Evolutionary conservation across 768 basidiomycete species (phyloP), one percentile per base, ranked within the genome.

Genomic region (Panellus pusillus): DNA sequence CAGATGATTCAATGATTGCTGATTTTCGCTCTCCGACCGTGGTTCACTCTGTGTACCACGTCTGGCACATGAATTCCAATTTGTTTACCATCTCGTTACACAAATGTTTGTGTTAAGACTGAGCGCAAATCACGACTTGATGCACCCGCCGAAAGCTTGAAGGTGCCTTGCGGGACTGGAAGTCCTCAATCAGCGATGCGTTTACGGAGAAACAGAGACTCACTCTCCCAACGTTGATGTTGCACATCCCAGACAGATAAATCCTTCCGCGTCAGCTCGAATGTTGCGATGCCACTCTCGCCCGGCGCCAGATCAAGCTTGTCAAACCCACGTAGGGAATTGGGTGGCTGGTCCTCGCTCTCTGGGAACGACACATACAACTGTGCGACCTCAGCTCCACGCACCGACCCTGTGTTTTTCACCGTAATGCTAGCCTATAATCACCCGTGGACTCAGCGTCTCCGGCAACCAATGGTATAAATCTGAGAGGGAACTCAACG

Each of bases 191-290:
- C 32, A 35, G 32, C 11, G 8, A 35, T 3, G 15, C 13, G n/a
- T 27, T 40, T 40, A 9, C 4, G 20, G 29, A 50, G 44, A 35
- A 41, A 12, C n/a, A 11, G 19, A 18, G 0, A 43, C 48, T 44
- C 18, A 48, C 53, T 44, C 29, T 54, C 47, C 53, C 53, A 54
- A 11, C 41, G 42, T 42, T 54, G 53, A 19, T 18, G 2, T 1
- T 5, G 2, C 19, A 54, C 47, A 9, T 49, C 18, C 53, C 53
- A 54, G 36, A 54, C 47, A 9, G 53, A 48, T 15, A 54, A 15
- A 19, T 54, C 53, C 37, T 54, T 54, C 42, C 47, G 46, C 9
- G 47, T 54, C 32, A 54, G 37, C 42, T 54, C 53, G 11, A 54
- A 54, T 2, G 42, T 54, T 17, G 53, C 53, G 6, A 42, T 44